Conservation (phyloP, 192 early-diverging fungal genomes). For the Phycomyces blakesleeanus region DNA sequence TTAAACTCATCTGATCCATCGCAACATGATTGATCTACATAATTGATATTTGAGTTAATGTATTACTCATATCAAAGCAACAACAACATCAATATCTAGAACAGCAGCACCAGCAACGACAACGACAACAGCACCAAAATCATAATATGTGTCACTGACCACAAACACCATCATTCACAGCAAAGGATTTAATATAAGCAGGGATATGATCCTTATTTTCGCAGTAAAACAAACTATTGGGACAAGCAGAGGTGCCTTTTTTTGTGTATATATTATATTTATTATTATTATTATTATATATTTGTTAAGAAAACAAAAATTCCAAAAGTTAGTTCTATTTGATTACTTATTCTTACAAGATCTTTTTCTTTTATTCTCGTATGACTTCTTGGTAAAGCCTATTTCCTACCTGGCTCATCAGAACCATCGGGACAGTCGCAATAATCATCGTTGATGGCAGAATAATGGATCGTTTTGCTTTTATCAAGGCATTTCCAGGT, state of each 20-base stretch:
- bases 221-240: slow-evolving; percentile 78
- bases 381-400: too few species aligned
- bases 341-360: too few species aligned
- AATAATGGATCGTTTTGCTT: slow-evolving; percentile 60
- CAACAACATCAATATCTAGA: too few species aligned
- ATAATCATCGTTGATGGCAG: slow-evolving; percentile 91
- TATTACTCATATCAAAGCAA: too few species aligned
- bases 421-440: slow-evolving; percentile 95
- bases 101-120: too few species aligned
- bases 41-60: too few species aligned
- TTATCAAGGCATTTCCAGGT: slow-evolving; percentile 75
- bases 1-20: slow-evolving; percentile 90
- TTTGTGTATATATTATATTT: too few species aligned
- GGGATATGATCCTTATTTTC: slow-evolving; percentile 72
- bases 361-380: too few species aligned
- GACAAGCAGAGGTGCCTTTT: slow-evolving; percentile 88
- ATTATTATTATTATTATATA: slow-evolving; percentile 4
- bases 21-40: slow-evolving; percentile 80
- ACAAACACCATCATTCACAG: slow-evolving; percentile 94
- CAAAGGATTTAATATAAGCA: slow-evolving; percentile 56
- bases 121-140: too few species aligned
- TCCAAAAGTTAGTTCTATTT: neutral
- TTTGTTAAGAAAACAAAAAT: neutral
- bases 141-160: too few species aligned
- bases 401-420: slow-evolving; percentile 83